A percentile compares a stretch with the other conserved stretches of the same genome.
phyloP scores from a whole-genome alignment of 2,329 filamentous ascomycete genomes.

The Aureobasidium sp. region DNA sequence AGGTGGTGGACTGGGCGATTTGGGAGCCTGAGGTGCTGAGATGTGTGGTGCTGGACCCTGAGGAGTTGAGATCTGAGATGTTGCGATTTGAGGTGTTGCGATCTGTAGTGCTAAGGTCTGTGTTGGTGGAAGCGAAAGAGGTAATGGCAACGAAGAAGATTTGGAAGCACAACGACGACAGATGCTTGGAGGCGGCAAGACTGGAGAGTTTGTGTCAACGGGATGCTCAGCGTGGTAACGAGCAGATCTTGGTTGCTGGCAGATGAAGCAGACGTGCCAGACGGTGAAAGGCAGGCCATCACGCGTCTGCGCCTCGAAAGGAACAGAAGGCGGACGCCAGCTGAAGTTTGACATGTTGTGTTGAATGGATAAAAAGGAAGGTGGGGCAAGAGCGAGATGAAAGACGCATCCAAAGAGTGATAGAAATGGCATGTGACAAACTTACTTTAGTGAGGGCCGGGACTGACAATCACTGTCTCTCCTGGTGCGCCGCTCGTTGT shows the following conservation, averaged over 20 bases:
- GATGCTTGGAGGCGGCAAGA: background rate
- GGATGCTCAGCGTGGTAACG: constrained; percentile 12
- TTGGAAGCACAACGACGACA: constrained; percentile 1
- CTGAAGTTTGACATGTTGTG: constrained; percentile 3
- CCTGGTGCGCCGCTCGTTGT: background rate
- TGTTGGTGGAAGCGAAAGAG: background rate
- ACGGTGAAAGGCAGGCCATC: constrained; percentile 10
- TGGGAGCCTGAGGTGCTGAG: background rate
- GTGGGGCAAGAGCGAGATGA: background rate
- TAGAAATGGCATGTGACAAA: constrained; percentile 4
- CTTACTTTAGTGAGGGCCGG: background rate
- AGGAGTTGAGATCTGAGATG: background rate
- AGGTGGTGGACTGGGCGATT: background rate
- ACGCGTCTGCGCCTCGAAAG: constrained; percentile 10
- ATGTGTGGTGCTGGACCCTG: background rate
- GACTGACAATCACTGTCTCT: background rate
- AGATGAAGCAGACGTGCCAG: constrained; percentile 12
- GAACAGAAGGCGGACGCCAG: background rate
- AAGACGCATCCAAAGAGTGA: background rate
- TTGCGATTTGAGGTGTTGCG: no score
- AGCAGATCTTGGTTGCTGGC: constrained; percentile 12
- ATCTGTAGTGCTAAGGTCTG: no score
- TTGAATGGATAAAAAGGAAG: background rate
- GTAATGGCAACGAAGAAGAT: background rate
- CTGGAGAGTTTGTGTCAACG: background rate